Evolutionary conservation across 495 filamentous ascomycete genomes (phyloP).

Genomic region (Neurospora tetraspora): DNA sequence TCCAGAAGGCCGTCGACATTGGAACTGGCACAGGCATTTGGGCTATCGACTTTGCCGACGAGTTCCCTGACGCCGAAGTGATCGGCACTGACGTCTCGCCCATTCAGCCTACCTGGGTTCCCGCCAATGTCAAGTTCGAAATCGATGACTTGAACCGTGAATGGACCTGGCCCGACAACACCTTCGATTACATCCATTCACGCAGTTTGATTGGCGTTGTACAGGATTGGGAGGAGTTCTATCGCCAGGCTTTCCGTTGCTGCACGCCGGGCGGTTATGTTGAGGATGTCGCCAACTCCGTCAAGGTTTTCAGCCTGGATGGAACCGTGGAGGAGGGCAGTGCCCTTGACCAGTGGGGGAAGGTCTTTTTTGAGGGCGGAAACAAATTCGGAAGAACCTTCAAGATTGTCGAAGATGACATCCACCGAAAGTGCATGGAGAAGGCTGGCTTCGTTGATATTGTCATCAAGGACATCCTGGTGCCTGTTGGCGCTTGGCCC

Average conservation of each 20-base stretch:
- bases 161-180: slow-evolving; percentile 38
- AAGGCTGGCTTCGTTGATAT: slow-evolving; percentile 48
- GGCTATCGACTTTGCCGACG: slow-evolving; percentile 29
- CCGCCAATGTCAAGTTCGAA: slow-evolving; percentile 43
- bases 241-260: slow-evolving; percentile 20
- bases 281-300: slow-evolving; percentile 16
- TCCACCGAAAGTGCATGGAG: slow-evolving; percentile 46
- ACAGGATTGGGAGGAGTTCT: slow-evolving; percentile 39
- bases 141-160: slow-evolving; percentile 45
- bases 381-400: slow-evolving; percentile 9
- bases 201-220: slow-evolving; percentile 46
- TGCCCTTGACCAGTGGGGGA: slow-evolving; percentile 21
- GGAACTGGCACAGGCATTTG: slow-evolving; percentile 38
- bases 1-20: slow-evolving; percentile 46
- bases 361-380: slow-evolving; percentile 16
- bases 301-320: slow-evolving; percentile 15
- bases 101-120: slow-evolving; percentile 43
- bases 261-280: slow-evolving; percentile 31
- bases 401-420: slow-evolving; percentile 23
- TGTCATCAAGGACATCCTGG: slow-evolving; percentile 11
- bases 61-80: slow-evolving; percentile 39
- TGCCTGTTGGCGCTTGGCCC: slow-evolving; percentile 38
- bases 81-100: slow-evolving; percentile 53
- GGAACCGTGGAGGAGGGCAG: slow-evolving; percentile 18
- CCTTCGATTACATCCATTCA: slow-evolving; percentile 57